Conservation (phyloP, 441 rosid genomes). For the Pelargonium myrrhifolium region DNA sequence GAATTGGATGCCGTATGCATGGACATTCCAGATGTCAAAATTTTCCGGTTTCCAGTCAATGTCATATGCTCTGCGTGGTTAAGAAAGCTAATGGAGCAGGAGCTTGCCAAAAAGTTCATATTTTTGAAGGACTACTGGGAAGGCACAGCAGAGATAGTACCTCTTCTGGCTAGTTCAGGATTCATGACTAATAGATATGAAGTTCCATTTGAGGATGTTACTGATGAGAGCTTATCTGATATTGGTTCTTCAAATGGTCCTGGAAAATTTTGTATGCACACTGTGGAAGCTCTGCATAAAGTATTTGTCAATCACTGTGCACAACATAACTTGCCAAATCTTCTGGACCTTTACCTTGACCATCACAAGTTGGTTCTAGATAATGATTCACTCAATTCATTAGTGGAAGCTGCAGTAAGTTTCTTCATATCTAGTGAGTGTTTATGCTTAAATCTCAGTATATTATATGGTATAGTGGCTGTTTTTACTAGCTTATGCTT, state of each 20-base stretch:
- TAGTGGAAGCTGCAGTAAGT: constrained; percentile 90
- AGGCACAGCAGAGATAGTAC: constrained; percentile 59
- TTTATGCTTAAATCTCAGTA: constrained; percentile 11
- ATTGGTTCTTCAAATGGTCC: constrained; percentile 32
- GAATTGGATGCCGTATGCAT: constrained; percentile 77
- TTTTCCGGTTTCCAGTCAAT: constrained; percentile 56
- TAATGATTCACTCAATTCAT: constrained; percentile 44
- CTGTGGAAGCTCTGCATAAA: constrained; percentile 64
- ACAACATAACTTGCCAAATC: constrained; percentile 71
- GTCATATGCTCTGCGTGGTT: constrained; percentile 63
- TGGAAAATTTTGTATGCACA: constrained; percentile 34
- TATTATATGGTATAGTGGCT: constrained; percentile 7
- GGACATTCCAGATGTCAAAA: constrained; percentile 76
- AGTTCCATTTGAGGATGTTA: constrained; percentile 37
- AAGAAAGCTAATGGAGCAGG: constrained; percentile 68
- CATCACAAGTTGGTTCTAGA: constrained; percentile 63
- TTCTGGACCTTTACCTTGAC: constrained; percentile 89
- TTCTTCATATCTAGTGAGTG: constrained; percentile 26
- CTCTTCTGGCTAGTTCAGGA: constrained; percentile 79
- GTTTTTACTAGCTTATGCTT: background rate
- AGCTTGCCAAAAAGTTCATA: constrained; percentile 75
- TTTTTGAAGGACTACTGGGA: constrained; percentile 91
- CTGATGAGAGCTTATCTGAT: constrained; percentile 39
- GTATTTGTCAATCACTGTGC: constrained; percentile 59
- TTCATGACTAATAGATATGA: constrained; percentile 46